phyloP scores from a whole-genome alignment of 1,139 yeast species.

The Candida tropicalis region DNA sequence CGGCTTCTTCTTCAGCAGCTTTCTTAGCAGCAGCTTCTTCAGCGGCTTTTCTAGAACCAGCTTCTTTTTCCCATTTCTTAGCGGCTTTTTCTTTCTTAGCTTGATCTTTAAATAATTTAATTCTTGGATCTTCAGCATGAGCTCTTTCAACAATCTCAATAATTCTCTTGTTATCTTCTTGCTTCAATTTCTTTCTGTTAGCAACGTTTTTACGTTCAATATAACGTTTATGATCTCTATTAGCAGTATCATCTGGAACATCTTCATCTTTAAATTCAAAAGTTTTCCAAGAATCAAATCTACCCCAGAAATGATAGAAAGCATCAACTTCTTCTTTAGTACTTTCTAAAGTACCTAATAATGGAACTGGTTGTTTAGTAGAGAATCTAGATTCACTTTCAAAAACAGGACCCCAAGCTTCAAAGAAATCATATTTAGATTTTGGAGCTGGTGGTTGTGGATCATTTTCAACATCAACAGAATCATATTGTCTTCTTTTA shows the following conservation, averaged over 20 bases:
- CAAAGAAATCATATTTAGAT: constrained; percentile 74
- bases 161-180: constrained; percentile 92
- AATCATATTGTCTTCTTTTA: constrained; percentile 92
- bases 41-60: constrained; percentile 95
- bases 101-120: constrained; percentile 86
- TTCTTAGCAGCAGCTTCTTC: constrained; percentile 79
- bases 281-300: constrained; percentile 97
- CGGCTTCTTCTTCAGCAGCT: constrained; percentile 81
- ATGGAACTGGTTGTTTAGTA: constrained; percentile 85
- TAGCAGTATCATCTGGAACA: constrained; percentile 98
- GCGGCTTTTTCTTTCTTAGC: constrained; percentile 95
- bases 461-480: constrained; percentile 88
- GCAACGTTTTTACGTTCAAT: constrained; percentile 97
- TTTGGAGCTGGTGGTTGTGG: constrained; percentile 76
- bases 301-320: constrained; percentile 91
- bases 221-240: constrained; percentile 99
- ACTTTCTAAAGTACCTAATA: constrained; percentile 68
- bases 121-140: constrained; percentile 89
- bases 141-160: constrained; percentile 89
- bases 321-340: constrained; percentile 83
- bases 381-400: constrained; percentile 91
- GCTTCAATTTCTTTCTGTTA: constrained; percentile 96
- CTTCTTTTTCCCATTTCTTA: constrained; percentile 97
- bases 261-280: constrained; percentile 98
- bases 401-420: constrained; percentile 92